phyloP scores from a whole-genome alignment of 495 filamentous ascomycete species.

The Daldinia concentrica region DNA sequence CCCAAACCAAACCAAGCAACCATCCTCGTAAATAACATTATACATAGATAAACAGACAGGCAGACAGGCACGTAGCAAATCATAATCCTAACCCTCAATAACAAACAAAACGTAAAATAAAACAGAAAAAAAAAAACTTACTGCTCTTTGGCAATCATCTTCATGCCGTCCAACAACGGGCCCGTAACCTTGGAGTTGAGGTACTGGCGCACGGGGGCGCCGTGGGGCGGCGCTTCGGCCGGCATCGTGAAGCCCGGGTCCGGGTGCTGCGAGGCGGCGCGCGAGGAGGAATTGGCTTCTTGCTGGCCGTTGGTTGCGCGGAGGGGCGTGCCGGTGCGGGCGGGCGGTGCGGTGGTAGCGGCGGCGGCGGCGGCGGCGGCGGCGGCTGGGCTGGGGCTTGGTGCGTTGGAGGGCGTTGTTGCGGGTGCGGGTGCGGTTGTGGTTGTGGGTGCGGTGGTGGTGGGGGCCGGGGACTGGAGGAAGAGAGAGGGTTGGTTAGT shows the following conservation, averaged over 20 bases:
- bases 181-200: slow-evolving; percentile 89
- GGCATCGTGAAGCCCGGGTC: slow-evolving; percentile 61
- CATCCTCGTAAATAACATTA: no score
- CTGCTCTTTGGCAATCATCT: slow-evolving; percentile 83
- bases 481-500: slow-evolving; percentile 30
- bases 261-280: slow-evolving; percentile 63
- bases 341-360: slow-evolving; percentile 45
- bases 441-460: background rate
- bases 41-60: no score
- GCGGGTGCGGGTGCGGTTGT: background rate
- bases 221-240: slow-evolving; percentile 69
- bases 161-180: slow-evolving; percentile 90
- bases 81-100: background rate
- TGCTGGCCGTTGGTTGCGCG: slow-evolving; percentile 38
- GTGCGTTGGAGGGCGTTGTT: slow-evolving; percentile 40
- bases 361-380: slow-evolving; percentile 36
- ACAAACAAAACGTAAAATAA: no score
- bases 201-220: slow-evolving; percentile 86
- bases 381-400: slow-evolving; percentile 54
- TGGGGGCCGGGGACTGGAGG: slow-evolving; percentile 38
- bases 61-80: background rate
- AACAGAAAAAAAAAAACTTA: slow-evolving; percentile 57
- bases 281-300: slow-evolving; percentile 40
- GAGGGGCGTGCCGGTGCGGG: slow-evolving; percentile 52
- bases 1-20: background rate